Base-by-base conservation (phyloP, 768 basidiomycete genomes). In the Boletellus emodensis region DNA sequence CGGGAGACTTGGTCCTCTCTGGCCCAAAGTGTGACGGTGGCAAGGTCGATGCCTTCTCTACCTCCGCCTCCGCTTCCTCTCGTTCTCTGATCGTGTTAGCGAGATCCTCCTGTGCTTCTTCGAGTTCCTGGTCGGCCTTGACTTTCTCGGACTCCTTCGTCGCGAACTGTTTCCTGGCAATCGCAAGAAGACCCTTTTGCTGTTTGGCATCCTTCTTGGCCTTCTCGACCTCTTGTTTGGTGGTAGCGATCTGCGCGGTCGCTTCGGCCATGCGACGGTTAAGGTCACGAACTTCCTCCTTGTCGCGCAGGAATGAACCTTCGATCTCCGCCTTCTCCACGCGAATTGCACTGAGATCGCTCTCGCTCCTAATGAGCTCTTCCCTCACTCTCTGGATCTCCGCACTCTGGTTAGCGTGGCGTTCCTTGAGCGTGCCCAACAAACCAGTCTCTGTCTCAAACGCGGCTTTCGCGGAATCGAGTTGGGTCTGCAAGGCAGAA, bases 261-360 rank as follows among this genome's bases (percentile, higher is more conserved):
- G 82, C 80, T 60, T 93, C 91, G 12, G 82, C 75, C 87, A 97
- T 90, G 65, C 80, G 82, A 59, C 83, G 81, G 61, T 96, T 85
- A 54, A 97, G 70, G 37, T 85, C 89, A 37, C 95, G 77, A 5
- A 89, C 83, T 53, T 97, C 96, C 67, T 99, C 96, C 71, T 94
- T 97, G 67, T 98, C 96, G 34, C 89, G 78, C 53, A 99, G 67
- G 49, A 94, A 79, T 2, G 80, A 71, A 10, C 92, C 90, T 66
- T 94, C 93, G 18, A 97, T 75, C 69, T 98, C 96, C 7, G 85
- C 75, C 72, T 94, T 97, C 72, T 97, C 94, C 18, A 92, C 82
- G 14, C 86, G 76, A 40, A 95, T 62, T 8, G 87, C 94, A 56
- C 90, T 92, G 36, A 99, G 76, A 56, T 97, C 93, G 62, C 91